These are phyloP conservation scores for Lactarius quietus DNA, from an alignment of 768 basidiomycete species.

Conservation along the genomic window DNA sequence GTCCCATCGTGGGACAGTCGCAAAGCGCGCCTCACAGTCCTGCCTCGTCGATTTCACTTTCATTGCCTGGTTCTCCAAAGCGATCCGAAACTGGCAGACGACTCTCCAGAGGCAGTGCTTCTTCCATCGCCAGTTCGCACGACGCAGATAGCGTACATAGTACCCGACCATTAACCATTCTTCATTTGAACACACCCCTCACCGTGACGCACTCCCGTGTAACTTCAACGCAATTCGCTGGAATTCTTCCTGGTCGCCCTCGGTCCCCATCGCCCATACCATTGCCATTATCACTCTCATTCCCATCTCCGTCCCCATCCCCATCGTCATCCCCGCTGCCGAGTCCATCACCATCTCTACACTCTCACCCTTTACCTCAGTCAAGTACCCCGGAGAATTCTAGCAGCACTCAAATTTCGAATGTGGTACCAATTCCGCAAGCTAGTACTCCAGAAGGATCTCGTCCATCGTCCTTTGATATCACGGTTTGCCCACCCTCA, in stretches of 20 bases:
- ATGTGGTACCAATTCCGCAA: neutral
- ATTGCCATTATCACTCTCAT: neutral
- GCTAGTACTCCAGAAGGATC: neutral
- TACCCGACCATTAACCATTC: neutral
- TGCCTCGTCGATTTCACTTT: neutral
- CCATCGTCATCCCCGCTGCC: no score
- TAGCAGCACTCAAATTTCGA: neutral
- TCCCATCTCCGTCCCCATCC: neutral
- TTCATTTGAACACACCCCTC: neutral
- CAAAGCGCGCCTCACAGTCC: neutral
- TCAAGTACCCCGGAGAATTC: neutral
- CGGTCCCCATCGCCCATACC: neutral
- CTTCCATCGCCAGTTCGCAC: neutral
- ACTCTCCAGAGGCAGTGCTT: neutral
- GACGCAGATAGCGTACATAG: neutral
- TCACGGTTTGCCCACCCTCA: constrained; percentile 5
- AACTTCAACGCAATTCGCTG: constrained; percentile 7
- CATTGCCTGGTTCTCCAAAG: neutral
- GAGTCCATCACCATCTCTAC: neutral
- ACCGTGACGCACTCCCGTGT: constrained; percentile 4
- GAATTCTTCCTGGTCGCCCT: neutral
- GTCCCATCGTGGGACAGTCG: neutral
- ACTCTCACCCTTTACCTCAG: no score
- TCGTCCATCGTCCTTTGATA: neutral
- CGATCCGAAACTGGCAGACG: neutral